Evolutionary conservation across 768 basidiomycete genomes (phyloP), one percentile per base, ranked within the genome.

Genomic region (Tricholoma flavovirens): DNA sequence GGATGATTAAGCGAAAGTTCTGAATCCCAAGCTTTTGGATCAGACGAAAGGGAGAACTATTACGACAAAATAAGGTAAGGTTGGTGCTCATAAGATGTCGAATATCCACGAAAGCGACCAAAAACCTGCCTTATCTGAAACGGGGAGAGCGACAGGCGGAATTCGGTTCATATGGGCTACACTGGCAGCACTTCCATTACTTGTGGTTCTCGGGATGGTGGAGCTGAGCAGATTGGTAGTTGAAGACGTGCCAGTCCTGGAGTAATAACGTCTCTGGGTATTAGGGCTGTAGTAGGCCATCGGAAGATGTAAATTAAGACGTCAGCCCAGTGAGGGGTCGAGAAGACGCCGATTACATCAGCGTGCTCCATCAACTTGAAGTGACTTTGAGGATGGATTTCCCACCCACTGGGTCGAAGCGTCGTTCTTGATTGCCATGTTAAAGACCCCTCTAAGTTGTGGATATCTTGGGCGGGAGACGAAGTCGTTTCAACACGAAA

Each of bases 11-110:
- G 77, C 6, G 81, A 82, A 56, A 87, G 70, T 60, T 86, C 80
- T 32, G 86, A 80, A 1, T 86, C 87, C 88, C 88, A 90, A 0
- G 77, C 80, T 12, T 77, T 71, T 3, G 88, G 88, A 69, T 90
- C 87, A 1, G 87, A 81, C 5, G 87, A 83, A 19, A 90, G 79
- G 14, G 87, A 87, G 64, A 82, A 90, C 87, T 90, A 45, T 8
- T 3, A 48, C 33, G 51, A 45, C 19, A 30, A 48, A 30, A 35
- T 46, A 8, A 57, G 35, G 9, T 11, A 49, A 1, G 2, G 30
- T 5, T 48, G 52, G n/a, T 29, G 53, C 30, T 8, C 9, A 55
- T 24, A 51, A 36, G 49, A 49, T 17, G 11, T 50, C 48, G 51
- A 38, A 19, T 1, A 46, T 46, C 45, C 45, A 26, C 45, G 24